Evolutionary conservation across 2,329 filamentous ascomycete species (phyloP).

Genomic region (Phyllosticta citribraziliensis): DNA sequence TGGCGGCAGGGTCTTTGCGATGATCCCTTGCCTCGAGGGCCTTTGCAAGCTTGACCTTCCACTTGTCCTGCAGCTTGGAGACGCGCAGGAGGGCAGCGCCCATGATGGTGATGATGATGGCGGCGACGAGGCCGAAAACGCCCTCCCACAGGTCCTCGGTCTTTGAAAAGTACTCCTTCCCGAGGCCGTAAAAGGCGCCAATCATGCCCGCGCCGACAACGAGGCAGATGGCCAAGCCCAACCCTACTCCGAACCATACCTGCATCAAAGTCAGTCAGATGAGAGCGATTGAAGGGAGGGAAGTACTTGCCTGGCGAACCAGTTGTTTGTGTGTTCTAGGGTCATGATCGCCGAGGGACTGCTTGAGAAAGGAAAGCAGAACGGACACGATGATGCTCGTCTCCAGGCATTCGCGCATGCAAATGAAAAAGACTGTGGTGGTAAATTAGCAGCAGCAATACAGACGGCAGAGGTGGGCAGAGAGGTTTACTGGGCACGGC

Average conservation of each 20-base stretch:
- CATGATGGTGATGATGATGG: conserved; percentile 72
- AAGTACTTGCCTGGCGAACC: conserved; percentile 46
- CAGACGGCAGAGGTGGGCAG: not conserved
- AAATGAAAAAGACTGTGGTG: conserved; percentile 67
- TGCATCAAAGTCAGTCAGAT: conserved; percentile 19
- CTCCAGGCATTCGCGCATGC: conserved; percentile 78
- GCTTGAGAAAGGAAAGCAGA: conserved; percentile 76
- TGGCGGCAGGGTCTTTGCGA: conserved; percentile 27
- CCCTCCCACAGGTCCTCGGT: conserved; percentile 76
- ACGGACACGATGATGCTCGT: conserved; percentile 78
- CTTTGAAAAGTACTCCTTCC: conserved; percentile 54
- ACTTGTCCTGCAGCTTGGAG: conserved; percentile 76
- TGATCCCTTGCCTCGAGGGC: conserved; percentile 50
- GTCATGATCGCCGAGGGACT: conserved; percentile 61
- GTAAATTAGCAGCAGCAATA: not conserved
- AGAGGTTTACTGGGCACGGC: conserved; percentile 51
- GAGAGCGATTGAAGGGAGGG: not conserved
- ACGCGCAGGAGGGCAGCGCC: conserved; percentile 72
- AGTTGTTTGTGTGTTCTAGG: conserved; percentile 55
- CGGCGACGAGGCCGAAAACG: conserved; percentile 63
- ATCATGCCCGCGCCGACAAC: conserved; percentile 57
- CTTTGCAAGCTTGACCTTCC: conserved; percentile 70
- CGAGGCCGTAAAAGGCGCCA: conserved; percentile 62
- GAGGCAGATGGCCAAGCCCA: conserved; percentile 56
- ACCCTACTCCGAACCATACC: conserved; percentile 58